These are phyloP conservation scores for Ceratocystis ficicola DNA, from an alignment of 2,329 filamentous ascomycete species.

Conservation along the genomic window DNA sequence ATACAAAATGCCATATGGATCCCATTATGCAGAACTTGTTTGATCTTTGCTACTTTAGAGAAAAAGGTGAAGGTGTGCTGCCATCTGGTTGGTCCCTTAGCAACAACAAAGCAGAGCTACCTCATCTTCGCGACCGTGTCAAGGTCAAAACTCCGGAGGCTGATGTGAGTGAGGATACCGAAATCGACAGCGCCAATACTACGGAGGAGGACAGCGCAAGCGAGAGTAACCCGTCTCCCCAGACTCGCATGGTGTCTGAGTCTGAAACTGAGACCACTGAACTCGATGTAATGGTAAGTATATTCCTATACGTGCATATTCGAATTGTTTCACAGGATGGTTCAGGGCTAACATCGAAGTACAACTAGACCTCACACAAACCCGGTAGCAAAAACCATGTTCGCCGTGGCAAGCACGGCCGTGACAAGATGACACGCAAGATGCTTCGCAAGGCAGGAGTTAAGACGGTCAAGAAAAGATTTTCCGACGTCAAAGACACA, in stretches of 20 bases:
- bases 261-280: constrained; percentile 40
- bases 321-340: not conserved
- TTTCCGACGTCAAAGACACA: constrained; percentile 29
- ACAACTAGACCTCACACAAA: not conserved
- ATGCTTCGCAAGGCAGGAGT: not conserved
- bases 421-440: constrained; percentile 1
- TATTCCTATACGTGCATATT: not conserved
- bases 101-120: constrained; percentile 46
- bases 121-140: constrained; percentile 38
- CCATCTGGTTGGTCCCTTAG: constrained; percentile 55
- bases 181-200: constrained; percentile 35
- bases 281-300: constrained; percentile 15
- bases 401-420: constrained; percentile 34
- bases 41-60: constrained; percentile 55
- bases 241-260: constrained; percentile 48
- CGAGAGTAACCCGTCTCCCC: constrained; percentile 34
- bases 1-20: constrained; percentile 46
- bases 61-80: constrained; percentile 36
- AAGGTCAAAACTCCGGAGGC: constrained; percentile 35
- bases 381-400: not conserved
- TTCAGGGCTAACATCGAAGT: not conserved
- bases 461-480: constrained; percentile 31
- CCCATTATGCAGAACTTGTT: constrained; percentile 60
- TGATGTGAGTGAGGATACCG: constrained; percentile 33
- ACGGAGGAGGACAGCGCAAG: constrained; percentile 38